Evolutionary conservation across 2,329 filamentous ascomycete species (phyloP), one percentile per base, ranked within the genome.

Genomic region (Pseudogymnoascus sp.): DNA sequence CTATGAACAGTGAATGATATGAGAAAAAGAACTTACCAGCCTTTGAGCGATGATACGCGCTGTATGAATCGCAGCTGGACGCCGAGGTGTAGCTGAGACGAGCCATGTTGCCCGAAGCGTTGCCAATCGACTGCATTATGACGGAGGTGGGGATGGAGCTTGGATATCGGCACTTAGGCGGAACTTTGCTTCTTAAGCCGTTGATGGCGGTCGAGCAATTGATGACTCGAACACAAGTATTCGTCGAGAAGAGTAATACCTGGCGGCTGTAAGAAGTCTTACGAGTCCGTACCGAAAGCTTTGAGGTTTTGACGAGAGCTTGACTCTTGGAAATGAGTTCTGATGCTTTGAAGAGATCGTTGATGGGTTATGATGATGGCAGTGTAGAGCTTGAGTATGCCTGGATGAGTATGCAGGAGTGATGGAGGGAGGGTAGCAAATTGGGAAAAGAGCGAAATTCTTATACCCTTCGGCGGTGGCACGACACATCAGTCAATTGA

Each of bases 101-200:
- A 56, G 60, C 16, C 19, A 65, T 40, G 62, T 65, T 67, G 19
- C 38, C 7, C 6, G 59, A 40, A 38, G 65, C 38, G 10, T 47
- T 61, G 6, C 65, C 63, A 37, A 66, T 65, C 50, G 47, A 53
- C 24, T 56, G 24, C 66, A 68, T 68, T 13, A 56, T 65, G 61
- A 29, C 59, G 61, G 19, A 61, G 11, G 16, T 33, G 5, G 10
- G 14, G 29, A 56, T 33, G 29, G 50, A 56, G 50, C 50, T 35
- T 56, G 19, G 50, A 56, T 56, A 56, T 31, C 50, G 50, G 50
- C 3, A 56, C 29, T 56, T 56, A 10, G 11, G 29, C n/a, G 29
- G 50, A 33, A 14, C 50, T 19, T 33, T 56, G 50, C 50, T 56
- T 8, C 16, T 33, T 21, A n/a, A 56, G 50, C 50, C 50, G 50